A percentile compares a stretch with the other conserved stretches of the same genome.
These are phyloP conservation scores for Cymbopogon flexuosus DNA, from an alignment of 202 grass and related monocot species.

Conservation along the genomic window DNA sequence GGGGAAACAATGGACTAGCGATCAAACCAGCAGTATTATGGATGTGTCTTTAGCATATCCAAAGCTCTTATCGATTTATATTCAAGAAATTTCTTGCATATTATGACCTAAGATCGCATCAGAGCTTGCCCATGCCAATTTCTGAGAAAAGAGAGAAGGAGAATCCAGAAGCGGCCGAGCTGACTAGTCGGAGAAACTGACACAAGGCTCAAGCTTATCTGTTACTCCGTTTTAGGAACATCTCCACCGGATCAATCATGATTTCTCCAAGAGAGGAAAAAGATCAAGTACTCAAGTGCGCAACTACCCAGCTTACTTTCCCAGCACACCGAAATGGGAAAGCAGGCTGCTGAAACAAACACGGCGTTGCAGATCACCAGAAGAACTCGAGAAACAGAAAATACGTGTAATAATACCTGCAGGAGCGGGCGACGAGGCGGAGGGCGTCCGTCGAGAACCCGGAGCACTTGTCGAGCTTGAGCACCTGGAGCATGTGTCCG, in stretches of 20 bases:
- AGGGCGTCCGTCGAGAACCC: slow-evolving; percentile 67
- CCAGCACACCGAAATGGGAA: neutral
- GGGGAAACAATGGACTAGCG: neutral
- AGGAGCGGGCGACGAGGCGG: slow-evolving; percentile 50
- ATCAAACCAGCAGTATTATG: neutral
- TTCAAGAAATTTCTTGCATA: neutral
- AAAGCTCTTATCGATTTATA: neutral
- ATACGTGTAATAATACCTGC: slow-evolving; percentile 38
- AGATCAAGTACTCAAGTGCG: neutral
- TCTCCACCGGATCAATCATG: slow-evolving; percentile 22
- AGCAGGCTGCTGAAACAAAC: neutral
- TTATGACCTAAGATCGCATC: neutral
- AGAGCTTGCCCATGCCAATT: neutral
- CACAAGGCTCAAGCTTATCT: neutral
- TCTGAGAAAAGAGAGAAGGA: neutral
- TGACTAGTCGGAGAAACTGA: neutral
- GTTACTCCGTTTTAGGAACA: slow-evolving; percentile 29
- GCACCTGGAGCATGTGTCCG: slow-evolving; percentile 57
- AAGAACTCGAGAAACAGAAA: neutral
- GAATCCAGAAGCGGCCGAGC: slow-evolving; percentile 7
- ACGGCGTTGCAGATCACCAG: neutral
- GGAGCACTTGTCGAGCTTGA: slow-evolving; percentile 84
- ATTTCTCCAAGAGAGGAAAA: neutral
- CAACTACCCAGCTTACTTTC: neutral
- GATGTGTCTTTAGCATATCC: neutral